Percentiles rank a stretch among this genome's conserved stretches.
Conservation (phyloP, 2,329 filamentous ascomycete genomes). For the Aspergillus fumigatus region DNA sequence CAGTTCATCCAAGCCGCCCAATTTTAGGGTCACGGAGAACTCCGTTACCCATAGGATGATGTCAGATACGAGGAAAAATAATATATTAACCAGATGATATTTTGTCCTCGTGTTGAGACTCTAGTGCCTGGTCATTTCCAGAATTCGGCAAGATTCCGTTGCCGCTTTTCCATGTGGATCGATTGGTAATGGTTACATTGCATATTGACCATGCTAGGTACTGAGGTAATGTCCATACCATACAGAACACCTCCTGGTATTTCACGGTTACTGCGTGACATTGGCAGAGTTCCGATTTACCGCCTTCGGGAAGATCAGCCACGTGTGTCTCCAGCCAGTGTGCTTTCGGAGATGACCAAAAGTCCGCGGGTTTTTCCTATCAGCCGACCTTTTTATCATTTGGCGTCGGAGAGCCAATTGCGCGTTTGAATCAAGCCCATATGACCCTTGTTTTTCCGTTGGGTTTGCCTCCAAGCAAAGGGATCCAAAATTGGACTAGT, state of each 20-base stretch:
- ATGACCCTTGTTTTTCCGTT: neutral
- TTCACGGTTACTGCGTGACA: neutral
- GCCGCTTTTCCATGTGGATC: neutral
- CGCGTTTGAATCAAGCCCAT: neutral
- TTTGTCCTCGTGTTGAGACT: neutral
- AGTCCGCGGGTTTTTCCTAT: neutral
- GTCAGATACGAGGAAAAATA: neutral
- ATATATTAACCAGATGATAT: neutral
- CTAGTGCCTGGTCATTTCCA: neutral
- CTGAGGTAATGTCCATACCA: neutral
- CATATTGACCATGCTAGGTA: neutral
- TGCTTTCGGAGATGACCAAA: neutral
- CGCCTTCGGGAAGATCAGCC: conserved; percentile 19
- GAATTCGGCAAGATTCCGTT: neutral
- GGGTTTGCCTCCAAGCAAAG: neutral
- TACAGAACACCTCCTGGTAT: neutral
- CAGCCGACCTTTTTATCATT: neutral
- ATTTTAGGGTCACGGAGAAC: neutral
- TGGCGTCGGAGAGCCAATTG: neutral
- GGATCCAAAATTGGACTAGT: neutral
- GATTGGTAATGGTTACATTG: neutral
- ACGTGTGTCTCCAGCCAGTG: conserved; percentile 9
- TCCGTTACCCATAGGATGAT: neutral
- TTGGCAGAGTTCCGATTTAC: conserved; percentile 9
- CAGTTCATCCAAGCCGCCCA: neutral